Evolutionary conservation across 768 basidiomycete genomes (phyloP).

Genomic region (Serendipita sp.): DNA sequence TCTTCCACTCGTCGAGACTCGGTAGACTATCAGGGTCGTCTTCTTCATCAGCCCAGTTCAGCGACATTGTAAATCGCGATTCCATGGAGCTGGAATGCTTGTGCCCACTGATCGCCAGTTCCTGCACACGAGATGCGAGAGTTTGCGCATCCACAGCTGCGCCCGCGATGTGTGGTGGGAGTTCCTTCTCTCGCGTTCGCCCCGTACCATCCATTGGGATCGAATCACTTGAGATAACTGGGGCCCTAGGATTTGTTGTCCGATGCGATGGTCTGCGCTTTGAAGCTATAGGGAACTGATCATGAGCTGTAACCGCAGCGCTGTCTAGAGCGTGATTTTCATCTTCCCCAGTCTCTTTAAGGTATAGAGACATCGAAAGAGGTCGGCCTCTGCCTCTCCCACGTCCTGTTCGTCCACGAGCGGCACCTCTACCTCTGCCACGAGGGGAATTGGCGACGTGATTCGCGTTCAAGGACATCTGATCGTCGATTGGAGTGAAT

Average conservation of each 20-base stretch:
- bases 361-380: not conserved
- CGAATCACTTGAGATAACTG: not conserved
- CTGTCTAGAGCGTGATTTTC: too few relatives aligned
- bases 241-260: not conserved
- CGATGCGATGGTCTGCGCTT: not conserved
- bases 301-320: too few relatives aligned
- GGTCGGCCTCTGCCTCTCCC: not conserved
- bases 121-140: not conserved
- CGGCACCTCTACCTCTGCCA: not conserved
- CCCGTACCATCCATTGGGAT: not conserved
- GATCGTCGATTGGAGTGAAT: too few relatives aligned
- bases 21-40: conserved; percentile 49
- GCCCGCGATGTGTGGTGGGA: conserved; percentile 2
- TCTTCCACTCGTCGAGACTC: conserved; percentile 76
- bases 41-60: conserved; percentile 73
- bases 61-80: conserved; percentile 4
- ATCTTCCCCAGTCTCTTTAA: too few relatives aligned
- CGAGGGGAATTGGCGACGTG: too few relatives aligned
- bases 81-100: not conserved
- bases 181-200: not conserved
- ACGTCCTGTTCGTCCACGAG: not conserved
- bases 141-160: conserved; percentile 3
- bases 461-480: too few relatives aligned
- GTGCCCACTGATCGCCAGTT: not conserved
- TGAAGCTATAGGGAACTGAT: too few relatives aligned